Evolutionary conservation across 306 rosid species (phyloP).

Genomic region (Senna tora): DNA sequence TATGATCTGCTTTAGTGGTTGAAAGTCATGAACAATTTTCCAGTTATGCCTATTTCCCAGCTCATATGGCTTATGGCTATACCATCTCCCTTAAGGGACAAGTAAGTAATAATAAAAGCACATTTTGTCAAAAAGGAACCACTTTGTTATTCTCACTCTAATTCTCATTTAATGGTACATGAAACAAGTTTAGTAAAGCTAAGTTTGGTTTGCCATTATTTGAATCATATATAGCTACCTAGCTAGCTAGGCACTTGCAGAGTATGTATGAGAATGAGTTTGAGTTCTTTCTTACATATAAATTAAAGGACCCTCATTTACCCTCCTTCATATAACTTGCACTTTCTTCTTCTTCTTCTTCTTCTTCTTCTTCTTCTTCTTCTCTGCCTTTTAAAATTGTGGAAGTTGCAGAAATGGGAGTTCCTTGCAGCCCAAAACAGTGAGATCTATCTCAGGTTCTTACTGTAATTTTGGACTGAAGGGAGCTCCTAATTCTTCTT

Average conservation of each 20-base stretch:
- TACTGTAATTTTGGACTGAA: constrained; percentile 67
- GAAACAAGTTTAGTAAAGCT: constrained; percentile 26
- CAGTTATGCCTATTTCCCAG: constrained; percentile 25
- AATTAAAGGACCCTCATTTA: constrained; percentile 27
- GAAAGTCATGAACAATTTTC: constrained; percentile 27
- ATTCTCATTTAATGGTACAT: constrained; percentile 6
- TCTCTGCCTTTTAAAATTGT: background rate
- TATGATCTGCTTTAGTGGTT: constrained; percentile 32
- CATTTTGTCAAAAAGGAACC: constrained; percentile 28
- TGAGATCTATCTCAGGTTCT: constrained; percentile 1
- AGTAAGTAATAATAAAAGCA: constrained; percentile 34
- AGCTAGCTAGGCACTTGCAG: too few species aligned
- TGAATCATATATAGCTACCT: constrained; percentile 17
- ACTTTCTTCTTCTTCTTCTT: constrained; percentile 14
- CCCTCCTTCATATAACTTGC: too few species aligned
- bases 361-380: background rate
- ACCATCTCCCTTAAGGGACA: constrained; percentile 35
- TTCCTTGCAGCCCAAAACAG: constrained; percentile 67
- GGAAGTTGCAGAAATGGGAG: constrained; percentile 67
- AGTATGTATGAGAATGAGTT: too few species aligned
- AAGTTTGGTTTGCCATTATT: constrained; percentile 14
- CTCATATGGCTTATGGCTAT: constrained; percentile 18
- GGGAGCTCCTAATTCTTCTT: constrained; percentile 69
- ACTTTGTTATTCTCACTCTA: constrained; percentile 5
- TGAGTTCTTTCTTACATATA: constrained; percentile 27